These are phyloP conservation scores for Apiotrichum domesticum DNA, from an alignment of 1,284 basidiomycete genomes.

Conservation along the genomic window DNA sequence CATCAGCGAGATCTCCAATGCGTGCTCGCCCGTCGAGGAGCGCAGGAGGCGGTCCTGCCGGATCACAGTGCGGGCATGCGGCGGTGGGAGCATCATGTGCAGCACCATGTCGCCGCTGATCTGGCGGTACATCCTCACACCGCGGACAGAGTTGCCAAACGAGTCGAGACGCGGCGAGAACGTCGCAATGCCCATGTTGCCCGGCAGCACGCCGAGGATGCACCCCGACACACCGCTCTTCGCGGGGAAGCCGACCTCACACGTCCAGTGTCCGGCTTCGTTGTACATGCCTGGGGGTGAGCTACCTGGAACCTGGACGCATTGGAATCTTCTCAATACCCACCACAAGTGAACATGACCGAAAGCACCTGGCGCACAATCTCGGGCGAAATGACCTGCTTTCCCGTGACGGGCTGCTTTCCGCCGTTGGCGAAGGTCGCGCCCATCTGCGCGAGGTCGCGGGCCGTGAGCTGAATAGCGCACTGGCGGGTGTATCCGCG, in stretches of 20 bases:
- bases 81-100: not conserved
- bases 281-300: constrained; percentile 3
- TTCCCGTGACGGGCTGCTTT: constrained; percentile 1
- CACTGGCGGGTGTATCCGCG: constrained; percentile 4
- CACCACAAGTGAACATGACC: not conserved
- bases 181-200: constrained; percentile 2
- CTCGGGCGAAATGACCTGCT: not conserved
- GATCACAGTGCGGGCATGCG: not conserved
- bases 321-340: not conserved
- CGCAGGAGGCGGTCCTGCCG: not conserved
- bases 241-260: not conserved
- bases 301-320: not conserved
- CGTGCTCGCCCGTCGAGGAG: not conserved
- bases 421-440: constrained; percentile 3
- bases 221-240: constrained; percentile 1
- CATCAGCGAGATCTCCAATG: not conserved
- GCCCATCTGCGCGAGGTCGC: not conserved
- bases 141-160: not conserved
- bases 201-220: constrained; percentile 1
- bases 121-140: not conserved
- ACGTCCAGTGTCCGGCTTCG: constrained; percentile 1
- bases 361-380: not conserved
- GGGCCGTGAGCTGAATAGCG: not conserved
- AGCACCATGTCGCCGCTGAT: not conserved
- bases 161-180: not conserved